Evolutionary conservation across 163 green algal genomes (phyloP).

Genomic region (Chlorella variabilis): DNA sequence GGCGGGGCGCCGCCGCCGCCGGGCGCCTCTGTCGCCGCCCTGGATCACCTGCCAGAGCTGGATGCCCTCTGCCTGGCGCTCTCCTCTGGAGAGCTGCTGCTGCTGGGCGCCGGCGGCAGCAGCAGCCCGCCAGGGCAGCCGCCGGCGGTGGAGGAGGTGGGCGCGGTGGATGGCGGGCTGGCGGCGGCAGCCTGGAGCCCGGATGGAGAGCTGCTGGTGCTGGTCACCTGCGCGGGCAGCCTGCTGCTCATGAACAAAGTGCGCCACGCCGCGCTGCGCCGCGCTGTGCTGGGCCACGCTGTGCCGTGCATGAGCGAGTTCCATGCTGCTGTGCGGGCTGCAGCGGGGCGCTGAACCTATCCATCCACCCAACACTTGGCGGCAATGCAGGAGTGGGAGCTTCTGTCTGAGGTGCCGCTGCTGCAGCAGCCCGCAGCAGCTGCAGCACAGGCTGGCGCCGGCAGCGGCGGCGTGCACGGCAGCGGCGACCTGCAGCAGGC

Average conservation of each 20-base stretch:
- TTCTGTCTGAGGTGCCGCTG: constrained; percentile 69
- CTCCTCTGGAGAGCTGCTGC: constrained; percentile 61
- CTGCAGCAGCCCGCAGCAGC: too few relatives aligned
- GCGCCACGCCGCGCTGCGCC: too few relatives aligned
- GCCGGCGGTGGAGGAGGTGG: constrained; percentile 58
- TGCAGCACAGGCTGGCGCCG: constrained; percentile 7
- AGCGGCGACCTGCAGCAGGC: neutral
- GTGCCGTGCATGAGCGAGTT: too few relatives aligned
- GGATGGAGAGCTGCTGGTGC: constrained; percentile 80
- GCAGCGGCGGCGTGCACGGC: neutral
- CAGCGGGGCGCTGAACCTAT: too few relatives aligned
- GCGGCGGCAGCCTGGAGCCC: constrained; percentile 74
- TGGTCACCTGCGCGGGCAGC: constrained; percentile 60
- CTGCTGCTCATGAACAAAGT: constrained; percentile 84
- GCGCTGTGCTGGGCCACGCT: too few relatives aligned
- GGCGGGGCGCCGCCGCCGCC: neutral
- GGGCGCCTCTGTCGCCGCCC: constrained; percentile 12
- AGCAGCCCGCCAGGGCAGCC: neutral
- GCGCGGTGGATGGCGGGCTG: constrained; percentile 77
- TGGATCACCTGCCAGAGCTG: constrained; percentile 61
- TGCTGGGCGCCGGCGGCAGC: constrained; percentile 50
- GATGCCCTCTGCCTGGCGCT: constrained; percentile 61
- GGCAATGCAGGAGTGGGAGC: constrained; percentile 84
- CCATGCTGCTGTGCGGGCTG: too few relatives aligned
- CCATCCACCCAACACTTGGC: too few relatives aligned